A percentile compares a stretch with the other conserved stretches of the same genome.
Conservation (phyloP, 75 land plant genomes). For the Selaginella tamariscina region DNA sequence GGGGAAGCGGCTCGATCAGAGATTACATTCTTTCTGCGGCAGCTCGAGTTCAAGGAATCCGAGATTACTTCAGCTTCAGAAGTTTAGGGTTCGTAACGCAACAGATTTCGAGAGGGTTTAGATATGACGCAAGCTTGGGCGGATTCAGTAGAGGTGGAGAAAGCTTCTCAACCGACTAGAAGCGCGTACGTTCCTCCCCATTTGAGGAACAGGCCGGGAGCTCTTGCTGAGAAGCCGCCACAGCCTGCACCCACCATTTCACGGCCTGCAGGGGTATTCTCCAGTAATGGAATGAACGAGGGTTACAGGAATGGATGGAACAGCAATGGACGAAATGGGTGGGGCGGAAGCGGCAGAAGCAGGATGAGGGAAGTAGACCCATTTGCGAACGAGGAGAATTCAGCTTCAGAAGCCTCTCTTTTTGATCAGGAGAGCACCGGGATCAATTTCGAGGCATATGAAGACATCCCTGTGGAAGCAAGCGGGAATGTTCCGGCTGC, state of each 20-base stretch:
- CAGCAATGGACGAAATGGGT: neutral
- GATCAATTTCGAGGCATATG: conserved; percentile 82
- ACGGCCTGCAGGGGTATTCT: neutral
- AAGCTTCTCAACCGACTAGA: conserved; percentile 15
- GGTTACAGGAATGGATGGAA: neutral
- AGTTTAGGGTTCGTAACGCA: no score
- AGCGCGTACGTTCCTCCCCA: conserved; percentile 76
- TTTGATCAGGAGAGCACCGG: conserved; percentile 56
- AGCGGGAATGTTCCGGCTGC: conserved; percentile 77
- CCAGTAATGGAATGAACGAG: neutral
- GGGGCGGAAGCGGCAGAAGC: conserved; percentile 19
- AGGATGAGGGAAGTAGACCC: conserved; percentile 57
- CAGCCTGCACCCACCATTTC: neutral
- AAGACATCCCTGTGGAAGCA: conserved; percentile 81
- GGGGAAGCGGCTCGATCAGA: no score
- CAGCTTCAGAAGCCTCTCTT: conserved; percentile 9
- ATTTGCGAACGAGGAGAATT: conserved; percentile 39
- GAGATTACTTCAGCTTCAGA: no score
- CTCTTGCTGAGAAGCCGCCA: neutral
- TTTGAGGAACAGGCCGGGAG: conserved; percentile 41
- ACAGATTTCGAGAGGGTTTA: no score
- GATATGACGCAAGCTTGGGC: neutral
- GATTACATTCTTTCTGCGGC: no score
- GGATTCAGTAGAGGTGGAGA: neutral
- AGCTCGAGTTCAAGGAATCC: no score